These are phyloP conservation scores for Inosperma sp. DNA, from an alignment of 768 basidiomycete genomes.

Conservation along the genomic window DNA sequence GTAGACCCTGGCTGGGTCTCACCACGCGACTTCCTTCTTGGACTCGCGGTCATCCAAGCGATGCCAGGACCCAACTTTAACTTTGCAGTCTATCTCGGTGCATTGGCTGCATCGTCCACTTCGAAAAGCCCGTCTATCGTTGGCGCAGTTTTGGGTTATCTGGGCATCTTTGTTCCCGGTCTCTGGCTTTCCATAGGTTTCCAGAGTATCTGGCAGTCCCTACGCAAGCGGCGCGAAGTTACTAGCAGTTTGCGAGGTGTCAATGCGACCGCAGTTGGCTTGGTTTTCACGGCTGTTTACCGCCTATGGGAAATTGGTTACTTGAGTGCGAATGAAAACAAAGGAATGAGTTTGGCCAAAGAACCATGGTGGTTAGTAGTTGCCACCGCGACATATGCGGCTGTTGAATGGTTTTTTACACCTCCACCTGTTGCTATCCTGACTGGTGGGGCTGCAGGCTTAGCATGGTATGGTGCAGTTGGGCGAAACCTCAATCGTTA, in stretches of 20 bases:
- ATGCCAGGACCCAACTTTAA: slow-evolving; percentile 56
- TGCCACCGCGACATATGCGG: slow-evolving; percentile 36
- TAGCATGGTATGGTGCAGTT: slow-evolving; percentile 42
- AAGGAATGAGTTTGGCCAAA: slow-evolving; percentile 28
- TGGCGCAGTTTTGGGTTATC: slow-evolving; percentile 44
- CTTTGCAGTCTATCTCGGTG: slow-evolving; percentile 50
- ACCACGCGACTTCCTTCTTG: slow-evolving; percentile 50
- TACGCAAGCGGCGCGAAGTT: slow-evolving; percentile 29
- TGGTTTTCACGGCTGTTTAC: slow-evolving; percentile 41
- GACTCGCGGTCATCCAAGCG: slow-evolving; percentile 46
- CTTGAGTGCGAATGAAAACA: slow-evolving; percentile 25
- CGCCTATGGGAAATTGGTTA: slow-evolving; percentile 37
- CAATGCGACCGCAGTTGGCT: slow-evolving; percentile 40
- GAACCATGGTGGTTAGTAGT: slow-evolving; percentile 50
- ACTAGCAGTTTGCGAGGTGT: slow-evolving; percentile 34
- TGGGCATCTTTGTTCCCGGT: slow-evolving; percentile 50
- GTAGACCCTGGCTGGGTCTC: slow-evolving; percentile 50
- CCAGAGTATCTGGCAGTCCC: slow-evolving; percentile 32
- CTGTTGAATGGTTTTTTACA: slow-evolving; percentile 37
- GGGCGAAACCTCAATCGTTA: too few relatives aligned
- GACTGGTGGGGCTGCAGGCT: slow-evolving; percentile 36
- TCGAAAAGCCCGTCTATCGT: slow-evolving; percentile 32
- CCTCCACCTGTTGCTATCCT: slow-evolving; percentile 39
- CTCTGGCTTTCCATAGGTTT: slow-evolving; percentile 34
- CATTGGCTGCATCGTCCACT: slow-evolving; percentile 29